Base-by-base conservation (phyloP, 2,329 filamentous ascomycete species). In the Colletotrichum tropicale region DNA sequence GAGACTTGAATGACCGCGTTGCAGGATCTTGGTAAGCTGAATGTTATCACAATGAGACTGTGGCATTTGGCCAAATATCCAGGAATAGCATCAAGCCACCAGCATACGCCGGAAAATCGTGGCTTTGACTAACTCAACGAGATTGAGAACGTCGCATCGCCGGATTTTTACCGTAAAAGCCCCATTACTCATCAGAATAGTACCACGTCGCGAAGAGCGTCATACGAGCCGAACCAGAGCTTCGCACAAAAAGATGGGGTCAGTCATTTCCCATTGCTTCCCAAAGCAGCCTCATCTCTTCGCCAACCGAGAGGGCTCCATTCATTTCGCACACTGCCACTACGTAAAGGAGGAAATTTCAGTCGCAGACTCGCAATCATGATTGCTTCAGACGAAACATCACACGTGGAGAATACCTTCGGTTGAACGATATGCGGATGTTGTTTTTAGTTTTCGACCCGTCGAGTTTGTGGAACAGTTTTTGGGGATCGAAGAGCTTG, bases 211-310 rank as follows among this genome's bases (percentile, higher is more conserved):
- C 62, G 21, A 70, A 65, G 52, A 13, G 65, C 34, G 34, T 69
- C 64, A 60, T 69, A 66, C 62, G 48, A 69, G 58, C 64, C 58
- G 48, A 56, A 48, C 36, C 62, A 67, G 66, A 52, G 26, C 60
- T 69, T 64, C 55, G 26, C 28, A 58, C 64, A 21, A 67, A 48
- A 69, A 74, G 65, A 76, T 64, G 65, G 74, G 60, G 70, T 28
- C 36, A 32, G 55, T 73, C 70, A 75, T 73, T 75, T 75, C 64
- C 70, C 70, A 15, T 24, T 16, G 64, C 58, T 68, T 73, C 64
- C 70, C 67, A 66, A 74, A 48, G 48, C 60, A 70, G 71, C 67
- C 43, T 69, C 73, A 68, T 68, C 56, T 68, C 62, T 58, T 56
- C 26, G 32, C 16, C 69, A 34, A 34, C 69, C 56, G 48, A 48